Evolutionary conservation across 305 asterid genomes (phyloP), one percentile per base, ranked within the genome.

Genomic region (Fraxinus platypoda): DNA sequence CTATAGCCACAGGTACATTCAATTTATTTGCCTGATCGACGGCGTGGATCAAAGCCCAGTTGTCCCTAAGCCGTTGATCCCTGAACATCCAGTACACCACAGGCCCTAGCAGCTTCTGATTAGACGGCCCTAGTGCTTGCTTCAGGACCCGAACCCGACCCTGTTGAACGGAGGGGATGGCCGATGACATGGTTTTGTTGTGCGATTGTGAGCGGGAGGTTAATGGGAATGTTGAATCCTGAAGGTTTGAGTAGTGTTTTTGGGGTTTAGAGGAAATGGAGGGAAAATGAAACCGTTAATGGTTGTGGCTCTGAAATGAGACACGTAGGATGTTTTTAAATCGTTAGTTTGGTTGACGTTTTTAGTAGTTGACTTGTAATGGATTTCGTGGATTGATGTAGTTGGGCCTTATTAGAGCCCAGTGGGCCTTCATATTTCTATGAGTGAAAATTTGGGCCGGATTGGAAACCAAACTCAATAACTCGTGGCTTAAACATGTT

Each of bases 51-150:
- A 95, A 85, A 30, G 98, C 98, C 98, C 98, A 95, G 82, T 95
- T 95, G 86, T 95, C 99, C 82, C 83, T 87, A 81, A 93, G 52
- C 91, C 99, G 91, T 82, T 95, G 99, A 89, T 95, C 98, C 82
- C 99, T 89, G 87, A 95, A 95, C 99, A 95, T 93, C 99, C 99
- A 95, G 88, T 95, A 95, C 72, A 95, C 97, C 33, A 96, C 98
- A 52, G 99, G 99, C 8, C 98, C 99, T 34, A 46, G 43, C 68
- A 78, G 81, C 37, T 37, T 89, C 57, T 75, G 80, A 73, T 75
- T 82, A 71, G 83, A 46, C 5, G 82, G 72, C 13, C 82, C 82
- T 15, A 87, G 19, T 35, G 88, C 91, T 59, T 84, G 83, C 87
- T 91, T 92, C 71, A 94, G 84, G 80, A 92, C 80, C 87, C 97